These are phyloP conservation scores for Trametes meyenii DNA, from an alignment of 768 basidiomycete genomes.

Conservation along the genomic window DNA sequence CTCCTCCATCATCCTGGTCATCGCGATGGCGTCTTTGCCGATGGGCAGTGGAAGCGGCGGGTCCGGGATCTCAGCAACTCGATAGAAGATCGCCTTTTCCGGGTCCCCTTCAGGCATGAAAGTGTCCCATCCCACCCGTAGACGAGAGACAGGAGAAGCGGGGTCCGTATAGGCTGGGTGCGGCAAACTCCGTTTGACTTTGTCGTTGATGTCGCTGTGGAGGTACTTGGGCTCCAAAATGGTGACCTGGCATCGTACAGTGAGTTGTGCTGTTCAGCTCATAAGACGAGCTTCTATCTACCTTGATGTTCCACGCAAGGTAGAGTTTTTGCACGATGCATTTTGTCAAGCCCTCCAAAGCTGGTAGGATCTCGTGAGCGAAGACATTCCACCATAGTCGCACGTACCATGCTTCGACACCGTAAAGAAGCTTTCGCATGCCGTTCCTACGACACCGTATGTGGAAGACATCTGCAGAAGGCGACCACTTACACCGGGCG, in stretches of 20 bases:
- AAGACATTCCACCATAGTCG: neutral
- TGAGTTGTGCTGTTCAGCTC: neutral
- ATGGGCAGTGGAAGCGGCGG: slow-evolving; percentile 25
- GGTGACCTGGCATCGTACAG: slow-evolving; percentile 22
- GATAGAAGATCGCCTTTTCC: slow-evolving; percentile 25
- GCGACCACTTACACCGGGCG: slow-evolving; percentile 36
- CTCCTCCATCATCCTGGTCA: neutral
- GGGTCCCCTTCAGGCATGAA: neutral
- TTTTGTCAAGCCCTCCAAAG: slow-evolving; percentile 35
- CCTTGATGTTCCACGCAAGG: slow-evolving; percentile 42
- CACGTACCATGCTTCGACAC: slow-evolving; percentile 17
- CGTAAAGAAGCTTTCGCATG: slow-evolving; percentile 18
- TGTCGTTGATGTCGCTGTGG: neutral
- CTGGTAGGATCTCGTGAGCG: slow-evolving; percentile 17
- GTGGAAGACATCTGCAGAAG: slow-evolving; percentile 39
- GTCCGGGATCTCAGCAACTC: slow-evolving; percentile 17
- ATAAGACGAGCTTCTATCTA: neutral
- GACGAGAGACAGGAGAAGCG: neutral
- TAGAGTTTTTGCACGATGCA: slow-evolving; percentile 35
- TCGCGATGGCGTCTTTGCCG: slow-evolving; percentile 16
- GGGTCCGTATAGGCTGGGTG: slow-evolving; percentile 21
- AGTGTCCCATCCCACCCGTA: neutral
- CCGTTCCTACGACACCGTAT: slow-evolving; percentile 20
- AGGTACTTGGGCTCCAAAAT: slow-evolving; percentile 24
- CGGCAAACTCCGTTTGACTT: neutral